phyloP scores from a whole-genome alignment of 176 grass and related monocot genomes.

The Thinopyrum elongatum region DNA sequence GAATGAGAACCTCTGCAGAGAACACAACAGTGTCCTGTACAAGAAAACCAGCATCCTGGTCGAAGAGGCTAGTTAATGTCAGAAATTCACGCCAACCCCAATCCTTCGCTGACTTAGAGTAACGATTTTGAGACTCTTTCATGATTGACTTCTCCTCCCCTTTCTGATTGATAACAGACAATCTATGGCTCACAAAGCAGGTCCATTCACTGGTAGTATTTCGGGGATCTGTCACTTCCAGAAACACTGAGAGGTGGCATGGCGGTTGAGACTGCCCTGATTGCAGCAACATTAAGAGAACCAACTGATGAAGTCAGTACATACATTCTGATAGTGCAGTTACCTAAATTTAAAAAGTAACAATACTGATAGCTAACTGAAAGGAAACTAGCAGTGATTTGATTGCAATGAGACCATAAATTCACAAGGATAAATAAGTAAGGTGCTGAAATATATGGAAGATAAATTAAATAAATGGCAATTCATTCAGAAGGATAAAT shows the following conservation, averaged over 20 bases:
- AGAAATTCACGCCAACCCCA: slow-evolving; percentile 99
- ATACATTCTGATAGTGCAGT: slow-evolving; percentile 8
- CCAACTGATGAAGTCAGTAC: slow-evolving; percentile 34
- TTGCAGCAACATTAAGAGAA: slow-evolving; percentile 49
- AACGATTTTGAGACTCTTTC: slow-evolving; percentile 98
- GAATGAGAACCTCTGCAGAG: slow-evolving; percentile 85
- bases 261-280: slow-evolving; percentile 99
- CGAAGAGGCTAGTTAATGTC: slow-evolving; percentile 90
- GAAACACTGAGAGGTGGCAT: slow-evolving; percentile 89
- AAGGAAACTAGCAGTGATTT: slow-evolving; percentile 26
- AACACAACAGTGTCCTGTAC: slow-evolving; percentile 84
- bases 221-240: slow-evolving; percentile 91
- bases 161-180: slow-evolving; percentile 95
- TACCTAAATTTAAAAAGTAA: slow-evolving; percentile 22
- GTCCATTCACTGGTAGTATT: slow-evolving; percentile 80
- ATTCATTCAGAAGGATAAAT: slow-evolving; percentile 1
- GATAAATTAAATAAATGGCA: neutral
- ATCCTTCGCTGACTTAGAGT: slow-evolving; percentile 95
- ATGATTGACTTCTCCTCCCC: slow-evolving; percentile 76
- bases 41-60: slow-evolving; percentile 93
- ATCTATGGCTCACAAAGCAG: slow-evolving; percentile 93
- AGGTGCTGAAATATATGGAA: neutral
- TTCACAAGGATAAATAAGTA: neutral
- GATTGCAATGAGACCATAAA: slow-evolving; percentile 10
- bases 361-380: slow-evolving; percentile 8